Base-by-base conservation (phyloP, 345 rosid species). In the Salix purpurea region DNA sequence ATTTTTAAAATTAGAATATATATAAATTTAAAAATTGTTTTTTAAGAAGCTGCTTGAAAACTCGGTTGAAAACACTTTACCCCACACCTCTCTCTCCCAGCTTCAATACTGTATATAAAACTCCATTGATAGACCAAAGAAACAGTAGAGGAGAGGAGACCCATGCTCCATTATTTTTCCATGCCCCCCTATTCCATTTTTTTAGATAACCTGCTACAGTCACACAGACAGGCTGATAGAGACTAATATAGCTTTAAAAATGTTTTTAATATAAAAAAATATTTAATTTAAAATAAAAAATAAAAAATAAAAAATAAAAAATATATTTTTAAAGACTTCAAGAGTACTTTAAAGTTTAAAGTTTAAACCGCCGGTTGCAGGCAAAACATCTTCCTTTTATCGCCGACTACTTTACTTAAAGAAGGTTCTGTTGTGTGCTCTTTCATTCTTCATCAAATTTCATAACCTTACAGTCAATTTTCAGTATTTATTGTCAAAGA, bases 371-470 rank as follows among this genome's bases (percentile, higher is more conserved):
- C 80, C 72, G 65, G 65, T 80, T 23, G 76, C 78, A 79, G 73
- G 36, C 84, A 83, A 74, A 42, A 26, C 16, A 16, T n/a, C 23
- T 61, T 74, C 24, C 10, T 66, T 66, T 26, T 32, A 9, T 65
- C 50, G 24, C 39, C 67, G 21, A 40, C 39, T 50, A 42, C 65
- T 71, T 40, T 61, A 50, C 74, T 74, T 62, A 75, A 34, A 64
- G 13, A 5, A 64, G 50, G 65, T 82, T 39, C 62, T 82, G 85
- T 87, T 30, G 30, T 30, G 56, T 69, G 79, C 85, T 77, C 85
- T 48, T 76, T 68, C 62, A 14, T 78, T 73, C 62, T 30, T 37
- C 50, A 30, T 8, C 64, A 19, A 39, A 60, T 65, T 32, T 73
- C 23, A 34, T 34, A 19, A 69, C 2, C 54, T 32, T 44, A 23